Base-by-base conservation (phyloP, 495 filamentous ascomycete genomes). In the Penicillium ochrochloron region DNA sequence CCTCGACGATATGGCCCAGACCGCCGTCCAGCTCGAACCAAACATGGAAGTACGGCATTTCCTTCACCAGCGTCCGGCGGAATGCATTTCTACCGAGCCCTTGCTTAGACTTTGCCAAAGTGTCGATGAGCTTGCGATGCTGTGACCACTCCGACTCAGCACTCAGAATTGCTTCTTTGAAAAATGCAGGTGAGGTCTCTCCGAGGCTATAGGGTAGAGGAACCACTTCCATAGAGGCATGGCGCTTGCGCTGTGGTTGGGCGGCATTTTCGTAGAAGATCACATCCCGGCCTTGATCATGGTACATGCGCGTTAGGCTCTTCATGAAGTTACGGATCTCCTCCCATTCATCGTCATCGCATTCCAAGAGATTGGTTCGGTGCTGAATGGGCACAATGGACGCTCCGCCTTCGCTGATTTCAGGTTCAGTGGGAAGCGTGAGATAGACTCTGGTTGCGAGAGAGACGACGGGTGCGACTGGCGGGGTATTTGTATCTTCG, bases 301-400 rank as follows among this genome's bases (percentile, higher is more conserved):
- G 91, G 75, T 98, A 98, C 86, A 96, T 87, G 53, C 94, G 88
- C 2, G 89, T 97, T 34, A 99, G 85, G 71, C 86, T 90, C 79
- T 99, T 99, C 94, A 98, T 98, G 77, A 99, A 99, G 76, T 99
- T 99, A 50, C 94, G 89, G 42, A 99, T 92, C 73, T 99, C 95
- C 69, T 99, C 95, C 95, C 96, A 99, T 75, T 99, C 95, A 70
- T 98, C 96, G 72, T 98, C 96, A 72, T 98, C 96, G 72, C 96
- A 98, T 76, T 97, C 95, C 25, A 99, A 82, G 14, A 98, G 86
- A 73, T 98, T 99, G 34, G 84, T 86, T 48, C 89, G 89, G 74
- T 99, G 95, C 73, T 91, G 89, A 54, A 96, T 90, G 25, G 95
- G 95, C 11, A 94, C 89, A 67, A 98, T 96, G 37, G 92, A 86